These are phyloP conservation scores for Saccharomycodes ludwigii DNA, from an alignment of 805 yeast species.

Conservation along the genomic window DNA sequence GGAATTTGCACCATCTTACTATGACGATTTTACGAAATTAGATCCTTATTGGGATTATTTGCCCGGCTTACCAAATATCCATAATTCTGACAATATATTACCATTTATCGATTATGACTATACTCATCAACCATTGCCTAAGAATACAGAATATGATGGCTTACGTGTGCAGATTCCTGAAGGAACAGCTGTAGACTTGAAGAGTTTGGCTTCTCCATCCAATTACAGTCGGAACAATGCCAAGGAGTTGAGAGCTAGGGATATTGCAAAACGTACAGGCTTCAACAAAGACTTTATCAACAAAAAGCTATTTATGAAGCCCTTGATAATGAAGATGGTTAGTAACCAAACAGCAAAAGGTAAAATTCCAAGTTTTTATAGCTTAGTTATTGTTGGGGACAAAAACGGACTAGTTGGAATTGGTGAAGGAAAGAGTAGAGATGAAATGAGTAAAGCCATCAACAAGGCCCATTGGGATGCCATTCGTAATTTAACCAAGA, in stretches of 20 bases:
- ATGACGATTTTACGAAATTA: conserved; percentile 55
- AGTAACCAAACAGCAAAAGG: conserved; percentile 90
- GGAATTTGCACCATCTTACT: conserved; percentile 57
- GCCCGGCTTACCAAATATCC: conserved; percentile 19
- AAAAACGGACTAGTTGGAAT: conserved; percentile 86
- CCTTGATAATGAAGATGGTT: conserved; percentile 65
- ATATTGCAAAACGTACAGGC: conserved; percentile 52
- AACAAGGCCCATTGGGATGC: conserved; percentile 90
- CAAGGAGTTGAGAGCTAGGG: conserved; percentile 12
- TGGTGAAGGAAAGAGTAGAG: conserved; percentile 88
- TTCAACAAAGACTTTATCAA: conserved; percentile 49
- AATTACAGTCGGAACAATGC: too few relatives aligned
- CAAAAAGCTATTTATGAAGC: conserved; percentile 44
- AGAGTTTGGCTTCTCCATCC: too few relatives aligned
- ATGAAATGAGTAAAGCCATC: conserved; percentile 61
- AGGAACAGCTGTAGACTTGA: too few relatives aligned
- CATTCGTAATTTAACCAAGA: conserved; percentile 64
- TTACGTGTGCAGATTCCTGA: too few relatives aligned
- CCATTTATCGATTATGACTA: conserved; percentile 12
- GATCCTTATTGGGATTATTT: conserved; percentile 68
- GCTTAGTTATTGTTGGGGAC: conserved; percentile 85
- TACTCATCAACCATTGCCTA: conserved; percentile 16
- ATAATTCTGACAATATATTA: conserved; percentile 9
- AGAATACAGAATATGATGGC: too few relatives aligned
- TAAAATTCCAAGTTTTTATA: conserved; percentile 70